Evolutionary conservation across 768 basidiomycete genomes (phyloP), one percentile per base, ranked within the genome.

Genomic region (Kwoniella heveanensis): DNA sequence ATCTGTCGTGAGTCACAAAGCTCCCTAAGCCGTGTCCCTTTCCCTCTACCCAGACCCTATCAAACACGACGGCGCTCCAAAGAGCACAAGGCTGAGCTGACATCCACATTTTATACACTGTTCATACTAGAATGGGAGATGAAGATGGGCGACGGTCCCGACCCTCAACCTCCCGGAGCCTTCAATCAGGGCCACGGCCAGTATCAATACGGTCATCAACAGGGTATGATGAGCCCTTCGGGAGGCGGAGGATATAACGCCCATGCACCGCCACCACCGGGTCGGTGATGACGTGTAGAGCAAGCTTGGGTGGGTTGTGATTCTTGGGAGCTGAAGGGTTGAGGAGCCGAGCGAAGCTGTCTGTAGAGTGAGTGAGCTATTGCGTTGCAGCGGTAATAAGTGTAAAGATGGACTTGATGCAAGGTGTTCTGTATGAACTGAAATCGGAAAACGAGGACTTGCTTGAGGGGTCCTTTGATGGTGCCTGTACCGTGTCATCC

Each of bases 1-100:
- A 77, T 71, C 13, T 77, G 75, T 52, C 70, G 72, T 73, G 60
- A 63, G 72, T 68, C n/a, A n/a, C n/a, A n/a, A n/a, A n/a, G 32
- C 32, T 36, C 32, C 32, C n/a, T n/a, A n/a, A n/a, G n/a, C n/a
- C n/a, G n/a, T n/a, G n/a, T n/a, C n/a, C n/a, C n/a, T n/a, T n/a
- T n/a, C n/a, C n/a, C n/a, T n/a, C n/a, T n/a, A n/a, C n/a, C n/a
- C n/a, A n/a, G n/a, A n/a, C n/a, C n/a, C n/a, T n/a, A n/a, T n/a
- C n/a, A n/a, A n/a, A n/a, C n/a, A n/a, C n/a, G n/a, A n/a, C n/a
- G n/a, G n/a, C n/a, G n/a, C n/a, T n/a, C n/a, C n/a, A 30, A 19
- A 7, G 46, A 36, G 32, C 32, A 8, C 46, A 8, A 8, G 36
- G n/a, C 46, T 47, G 46, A 51, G 47, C 29, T 51, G 48, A 51